Evolutionary conservation across 371 early-diverging fungal genomes (phyloP).

Genomic region (Haplosporangium sp.): DNA sequence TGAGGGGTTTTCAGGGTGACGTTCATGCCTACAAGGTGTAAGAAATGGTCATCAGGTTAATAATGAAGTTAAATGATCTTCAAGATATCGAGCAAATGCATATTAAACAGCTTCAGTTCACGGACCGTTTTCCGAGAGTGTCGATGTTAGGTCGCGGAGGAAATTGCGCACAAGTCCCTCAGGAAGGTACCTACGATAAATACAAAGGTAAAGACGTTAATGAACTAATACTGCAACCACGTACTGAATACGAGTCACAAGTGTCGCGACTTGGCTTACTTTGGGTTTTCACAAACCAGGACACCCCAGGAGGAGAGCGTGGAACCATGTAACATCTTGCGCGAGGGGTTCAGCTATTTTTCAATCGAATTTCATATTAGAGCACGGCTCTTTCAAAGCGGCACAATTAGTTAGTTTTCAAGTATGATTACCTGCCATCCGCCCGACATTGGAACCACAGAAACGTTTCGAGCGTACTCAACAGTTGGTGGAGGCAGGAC

Average conservation of each 20-base stretch:
- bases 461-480: constrained; percentile 63
- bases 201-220: background rate
- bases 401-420: background rate
- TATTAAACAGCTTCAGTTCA: background rate
- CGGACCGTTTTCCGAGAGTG: constrained; percentile 49
- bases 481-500: constrained; percentile 73
- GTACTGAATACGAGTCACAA: background rate
- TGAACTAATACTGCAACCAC: too few relatives aligned
- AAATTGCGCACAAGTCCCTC: constrained; percentile 41
- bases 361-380: background rate
- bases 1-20: constrained; percentile 17
- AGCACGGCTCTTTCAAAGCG: background rate
- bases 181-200: constrained; percentile 5
- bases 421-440: constrained; percentile 68
- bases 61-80: background rate
- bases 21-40: constrained; percentile 13
- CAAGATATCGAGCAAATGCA: background rate
- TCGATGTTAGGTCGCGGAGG: constrained; percentile 46
- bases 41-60: background rate
- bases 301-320: constrained; percentile 74
- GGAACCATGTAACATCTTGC: constrained; percentile 69
- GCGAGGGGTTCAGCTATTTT: constrained; percentile 60
- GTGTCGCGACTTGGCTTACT: constrained; percentile 20
- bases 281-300: constrained; percentile 58
- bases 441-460: constrained; percentile 68